phyloP scores from a whole-genome alignment of 2,329 filamentous ascomycete genomes.

The Diplodia seriata region DNA sequence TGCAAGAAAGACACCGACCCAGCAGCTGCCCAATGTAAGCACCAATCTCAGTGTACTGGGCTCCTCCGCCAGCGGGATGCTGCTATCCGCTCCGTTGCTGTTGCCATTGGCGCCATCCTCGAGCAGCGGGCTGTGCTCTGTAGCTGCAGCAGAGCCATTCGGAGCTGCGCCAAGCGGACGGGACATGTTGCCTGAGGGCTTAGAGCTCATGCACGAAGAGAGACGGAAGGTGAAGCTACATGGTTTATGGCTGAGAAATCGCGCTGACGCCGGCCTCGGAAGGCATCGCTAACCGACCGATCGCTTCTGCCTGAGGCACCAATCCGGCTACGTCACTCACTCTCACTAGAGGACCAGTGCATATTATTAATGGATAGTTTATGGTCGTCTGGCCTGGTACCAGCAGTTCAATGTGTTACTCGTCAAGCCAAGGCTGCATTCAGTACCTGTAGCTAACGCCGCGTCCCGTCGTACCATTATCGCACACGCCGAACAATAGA shows the following conservation, averaged over 20 bases:
- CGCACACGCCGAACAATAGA: background rate
- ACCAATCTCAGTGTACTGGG: slow-evolving; percentile 56
- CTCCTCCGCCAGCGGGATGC: slow-evolving; percentile 45
- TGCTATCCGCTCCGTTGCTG: background rate
- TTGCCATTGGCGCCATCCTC: slow-evolving; percentile 22
- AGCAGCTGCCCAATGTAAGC: slow-evolving; percentile 58
- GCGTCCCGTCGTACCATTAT: background rate
- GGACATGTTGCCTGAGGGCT: background rate
- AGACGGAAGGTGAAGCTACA: background rate
- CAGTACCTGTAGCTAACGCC: background rate
- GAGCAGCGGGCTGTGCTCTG: slow-evolving; percentile 30
- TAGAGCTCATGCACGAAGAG: background rate
- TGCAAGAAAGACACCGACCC: slow-evolving; percentile 63
- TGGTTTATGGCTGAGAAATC: slow-evolving; percentile 6
- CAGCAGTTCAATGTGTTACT: background rate
- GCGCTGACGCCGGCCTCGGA: slow-evolving; percentile 12
- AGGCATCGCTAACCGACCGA: slow-evolving; percentile 6
- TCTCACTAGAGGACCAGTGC: background rate
- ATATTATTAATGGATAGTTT: no score
- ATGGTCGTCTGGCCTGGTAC: background rate
- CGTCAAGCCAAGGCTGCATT: background rate
- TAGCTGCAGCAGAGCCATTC: slow-evolving; percentile 9
- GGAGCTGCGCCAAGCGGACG: background rate
- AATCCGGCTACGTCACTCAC: background rate
- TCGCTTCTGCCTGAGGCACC: background rate